Percentiles rank a stretch among this genome's conserved stretches.
These are phyloP conservation scores for Populus pruinosa DNA, from an alignment of 345 rosid genomes.

Conservation along the genomic window DNA sequence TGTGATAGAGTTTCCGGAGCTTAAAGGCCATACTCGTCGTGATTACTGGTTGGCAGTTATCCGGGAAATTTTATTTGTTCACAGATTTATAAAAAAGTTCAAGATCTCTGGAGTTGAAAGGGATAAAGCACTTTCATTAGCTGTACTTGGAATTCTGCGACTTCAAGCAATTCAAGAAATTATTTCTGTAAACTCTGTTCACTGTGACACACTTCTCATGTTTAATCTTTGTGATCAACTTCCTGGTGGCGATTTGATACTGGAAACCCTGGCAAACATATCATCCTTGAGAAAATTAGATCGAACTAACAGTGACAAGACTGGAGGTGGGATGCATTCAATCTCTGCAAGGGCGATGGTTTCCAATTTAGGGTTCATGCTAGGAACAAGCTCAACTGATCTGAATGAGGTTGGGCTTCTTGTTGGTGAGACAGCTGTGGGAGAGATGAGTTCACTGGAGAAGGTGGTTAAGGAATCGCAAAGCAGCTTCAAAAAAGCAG, in stretches of 20 bases:
- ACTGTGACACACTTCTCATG: constrained; percentile 60
- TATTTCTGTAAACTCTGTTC: constrained; percentile 34
- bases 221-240: constrained; percentile 91
- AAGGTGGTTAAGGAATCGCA: constrained; percentile 72
- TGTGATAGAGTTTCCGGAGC: constrained; percentile 87
- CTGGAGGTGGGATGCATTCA: constrained; percentile 61
- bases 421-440: constrained; percentile 85
- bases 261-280: constrained; percentile 82
- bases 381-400: constrained; percentile 57
- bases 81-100: constrained; percentile 66
- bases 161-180: constrained; percentile 81
- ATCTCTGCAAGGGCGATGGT: constrained; percentile 72
- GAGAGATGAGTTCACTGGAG: constrained; percentile 79
- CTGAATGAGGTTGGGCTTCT: constrained; percentile 46
- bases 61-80: constrained; percentile 68
- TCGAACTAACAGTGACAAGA: constrained; percentile 34
- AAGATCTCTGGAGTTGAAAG: constrained; percentile 54
- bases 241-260: constrained; percentile 92
- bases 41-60: constrained; percentile 88
- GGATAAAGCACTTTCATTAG: constrained; percentile 79
- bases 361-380: constrained; percentile 71
- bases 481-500: constrained; percentile 72
- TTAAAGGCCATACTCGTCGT: constrained; percentile 91
- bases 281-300: constrained; percentile 50
- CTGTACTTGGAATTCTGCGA: constrained; percentile 79